phyloP scores from a whole-genome alignment of 768 basidiomycete genomes.

The Boletus pseudopeckii region DNA sequence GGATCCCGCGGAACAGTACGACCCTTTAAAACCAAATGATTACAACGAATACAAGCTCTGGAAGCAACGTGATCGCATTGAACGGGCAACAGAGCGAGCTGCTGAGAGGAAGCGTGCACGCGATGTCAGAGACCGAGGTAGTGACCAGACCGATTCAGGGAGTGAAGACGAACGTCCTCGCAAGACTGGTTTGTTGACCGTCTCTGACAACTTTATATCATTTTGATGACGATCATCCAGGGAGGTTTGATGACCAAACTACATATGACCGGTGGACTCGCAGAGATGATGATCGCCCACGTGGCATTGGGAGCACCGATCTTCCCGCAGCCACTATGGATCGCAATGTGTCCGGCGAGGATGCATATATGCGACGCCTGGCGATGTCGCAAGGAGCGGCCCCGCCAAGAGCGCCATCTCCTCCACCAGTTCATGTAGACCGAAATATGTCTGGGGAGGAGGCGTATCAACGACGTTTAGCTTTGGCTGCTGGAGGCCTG shows the following conservation, averaged over 20 bases:
- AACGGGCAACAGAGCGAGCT: constrained; percentile 59
- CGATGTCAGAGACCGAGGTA: constrained; percentile 43
- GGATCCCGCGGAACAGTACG: constrained; percentile 81
- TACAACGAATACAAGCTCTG: constrained; percentile 85
- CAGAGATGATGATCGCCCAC: constrained; percentile 44
- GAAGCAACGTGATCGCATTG: constrained; percentile 73
- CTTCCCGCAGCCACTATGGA: constrained; percentile 40
- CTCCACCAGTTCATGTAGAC: constrained; percentile 41
- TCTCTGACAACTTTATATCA: not conserved
- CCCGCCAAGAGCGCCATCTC: constrained; percentile 19
- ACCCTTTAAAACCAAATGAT: constrained; percentile 81
- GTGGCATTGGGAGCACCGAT: constrained; percentile 19
- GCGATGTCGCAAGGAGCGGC: constrained; percentile 53
- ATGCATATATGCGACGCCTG: constrained; percentile 75
- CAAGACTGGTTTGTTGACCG: constrained; percentile 54
- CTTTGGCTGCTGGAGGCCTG: constrained; percentile 48
- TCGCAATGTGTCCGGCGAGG: constrained; percentile 64
- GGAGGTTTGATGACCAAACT: constrained; percentile 37
- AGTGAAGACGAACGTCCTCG: constrained; percentile 66
- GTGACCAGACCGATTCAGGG: constrained; percentile 63
- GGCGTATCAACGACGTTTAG: constrained; percentile 70
- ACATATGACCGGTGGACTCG: constrained; percentile 54
- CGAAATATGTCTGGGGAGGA: constrained; percentile 68
- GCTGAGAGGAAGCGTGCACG: constrained; percentile 58
- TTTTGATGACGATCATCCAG: constrained; percentile 30